phyloP scores from a whole-genome alignment of 2,329 filamentous ascomycete species.

The Akanthomyces dipterigenus region DNA sequence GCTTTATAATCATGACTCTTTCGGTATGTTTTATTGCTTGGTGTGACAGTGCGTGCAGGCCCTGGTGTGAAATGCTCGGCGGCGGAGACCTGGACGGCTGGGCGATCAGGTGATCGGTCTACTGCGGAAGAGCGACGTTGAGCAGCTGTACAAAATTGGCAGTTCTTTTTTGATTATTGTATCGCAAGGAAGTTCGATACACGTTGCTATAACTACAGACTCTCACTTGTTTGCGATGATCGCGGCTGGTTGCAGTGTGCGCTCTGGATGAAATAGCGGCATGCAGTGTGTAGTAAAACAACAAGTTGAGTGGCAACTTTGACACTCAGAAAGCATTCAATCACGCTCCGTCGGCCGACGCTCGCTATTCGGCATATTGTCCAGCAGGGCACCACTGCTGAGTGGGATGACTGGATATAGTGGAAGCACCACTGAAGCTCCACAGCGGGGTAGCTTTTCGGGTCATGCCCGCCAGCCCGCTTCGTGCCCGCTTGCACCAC shows the following conservation, averaged over 20 bases:
- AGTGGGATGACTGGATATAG: neutral
- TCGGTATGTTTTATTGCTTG: neutral
- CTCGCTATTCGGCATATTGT: conserved; percentile 10
- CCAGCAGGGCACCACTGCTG: too few relatives aligned
- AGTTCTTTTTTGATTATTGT: neutral
- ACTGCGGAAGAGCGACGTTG: neutral
- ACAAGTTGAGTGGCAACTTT: neutral
- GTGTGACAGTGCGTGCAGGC: neutral
- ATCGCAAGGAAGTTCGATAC: neutral
- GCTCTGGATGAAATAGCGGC: neutral
- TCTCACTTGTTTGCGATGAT: too few relatives aligned
- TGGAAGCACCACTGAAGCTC: neutral
- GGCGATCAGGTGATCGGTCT: conserved; percentile 12
- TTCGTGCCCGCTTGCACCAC: too few relatives aligned
- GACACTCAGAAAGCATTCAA: neutral
- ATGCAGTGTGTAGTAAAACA: neutral
- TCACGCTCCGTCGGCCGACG: neutral
- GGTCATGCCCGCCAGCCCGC: neutral
- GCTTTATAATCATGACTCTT: neutral
- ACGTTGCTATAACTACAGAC: neutral
- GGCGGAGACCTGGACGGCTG: neutral
- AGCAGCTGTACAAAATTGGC: neutral
- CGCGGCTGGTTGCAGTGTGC: neutral
- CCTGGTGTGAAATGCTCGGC: neutral
- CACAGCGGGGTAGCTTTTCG: conserved; percentile 10